Evolutionary conservation across 805 yeast species (phyloP).

Genomic region (Brettanomyces bruxellensis): DNA sequence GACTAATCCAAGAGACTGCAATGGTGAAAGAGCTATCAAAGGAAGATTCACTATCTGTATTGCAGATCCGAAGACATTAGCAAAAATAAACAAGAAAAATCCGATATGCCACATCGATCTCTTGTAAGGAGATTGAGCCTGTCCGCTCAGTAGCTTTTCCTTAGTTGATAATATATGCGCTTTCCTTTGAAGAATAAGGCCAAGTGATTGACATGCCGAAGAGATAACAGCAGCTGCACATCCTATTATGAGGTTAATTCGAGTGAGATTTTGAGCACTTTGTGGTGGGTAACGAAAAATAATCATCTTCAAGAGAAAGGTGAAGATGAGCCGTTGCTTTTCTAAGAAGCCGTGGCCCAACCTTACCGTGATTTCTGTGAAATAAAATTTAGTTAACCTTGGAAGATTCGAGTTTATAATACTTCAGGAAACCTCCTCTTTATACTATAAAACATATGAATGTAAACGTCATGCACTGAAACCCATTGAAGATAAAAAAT

Average conservation of each 20-base stretch:
- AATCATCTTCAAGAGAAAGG: no score
- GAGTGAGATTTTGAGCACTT: no score
- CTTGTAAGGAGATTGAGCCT: slow-evolving; percentile 27
- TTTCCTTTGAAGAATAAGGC: slow-evolving; percentile 73
- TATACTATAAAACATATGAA: no score
- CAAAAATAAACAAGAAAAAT: slow-evolving; percentile 54
- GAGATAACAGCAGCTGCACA: slow-evolving; percentile 65
- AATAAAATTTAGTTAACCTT: no score
- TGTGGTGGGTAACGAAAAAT: no score
- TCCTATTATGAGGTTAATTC: slow-evolving; percentile 38
- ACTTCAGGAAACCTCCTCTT: no score
- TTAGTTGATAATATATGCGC: slow-evolving; percentile 45
- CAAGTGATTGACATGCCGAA: slow-evolving; percentile 72
- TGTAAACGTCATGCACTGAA: no score
- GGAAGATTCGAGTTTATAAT: no score
- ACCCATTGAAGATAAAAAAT: no score
- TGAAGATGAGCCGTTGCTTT: no score
- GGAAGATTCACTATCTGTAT: slow-evolving; percentile 83
- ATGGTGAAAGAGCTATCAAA: slow-evolving; percentile 65
- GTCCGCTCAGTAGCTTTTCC: neutral
- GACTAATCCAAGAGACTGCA: slow-evolving; percentile 82
- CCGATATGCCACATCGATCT: slow-evolving; percentile 71
- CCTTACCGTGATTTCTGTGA: no score
- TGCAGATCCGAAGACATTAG: slow-evolving; percentile 73
- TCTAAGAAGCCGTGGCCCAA: no score